Percentiles rank a stretch among this genome's conserved stretches.
phyloP scores from a whole-genome alignment of 164 flowering plant genomes.

The Brasenia schreberi region DNA sequence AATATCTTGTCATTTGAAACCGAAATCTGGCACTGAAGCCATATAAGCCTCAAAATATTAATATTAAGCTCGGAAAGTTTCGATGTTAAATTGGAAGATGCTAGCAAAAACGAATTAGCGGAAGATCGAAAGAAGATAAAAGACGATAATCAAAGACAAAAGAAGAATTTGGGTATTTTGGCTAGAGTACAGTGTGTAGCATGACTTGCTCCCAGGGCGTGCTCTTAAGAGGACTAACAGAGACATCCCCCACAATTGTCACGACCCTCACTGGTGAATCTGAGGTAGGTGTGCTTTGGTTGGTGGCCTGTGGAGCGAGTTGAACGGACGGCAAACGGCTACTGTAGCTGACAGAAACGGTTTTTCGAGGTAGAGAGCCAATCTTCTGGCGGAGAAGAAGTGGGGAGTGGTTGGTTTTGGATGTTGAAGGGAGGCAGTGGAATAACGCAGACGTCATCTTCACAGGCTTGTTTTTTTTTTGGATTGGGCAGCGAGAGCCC shows the following conservation, averaged over 20 bases:
- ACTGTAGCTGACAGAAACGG: background rate
- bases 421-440: background rate
- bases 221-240: constrained; percentile 53
- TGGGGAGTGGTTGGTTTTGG: background rate
- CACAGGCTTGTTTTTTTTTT: too few relatives aligned
- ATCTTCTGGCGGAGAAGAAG: background rate
- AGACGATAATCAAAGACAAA: too few relatives aligned
- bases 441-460: too few relatives aligned
- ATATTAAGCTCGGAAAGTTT: too few relatives aligned
- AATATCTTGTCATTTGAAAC: too few relatives aligned
- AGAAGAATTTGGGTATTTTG: background rate
- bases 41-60: background rate
- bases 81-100: too few relatives aligned
- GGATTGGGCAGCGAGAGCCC: too few relatives aligned
- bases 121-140: background rate
- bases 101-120: background rate
- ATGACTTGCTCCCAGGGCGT: constrained; percentile 80
- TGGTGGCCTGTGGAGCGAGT: background rate
- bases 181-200: constrained; percentile 68
- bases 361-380: background rate
- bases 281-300: background rate
- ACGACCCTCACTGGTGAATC: constrained; percentile 39
- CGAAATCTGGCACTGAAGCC: too few relatives aligned
- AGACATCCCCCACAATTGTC: constrained; percentile 62
- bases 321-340: background rate